These are phyloP conservation scores for Botrytis byssoidea DNA, from an alignment of 2,329 filamentous ascomycete species.

Conservation along the genomic window DNA sequence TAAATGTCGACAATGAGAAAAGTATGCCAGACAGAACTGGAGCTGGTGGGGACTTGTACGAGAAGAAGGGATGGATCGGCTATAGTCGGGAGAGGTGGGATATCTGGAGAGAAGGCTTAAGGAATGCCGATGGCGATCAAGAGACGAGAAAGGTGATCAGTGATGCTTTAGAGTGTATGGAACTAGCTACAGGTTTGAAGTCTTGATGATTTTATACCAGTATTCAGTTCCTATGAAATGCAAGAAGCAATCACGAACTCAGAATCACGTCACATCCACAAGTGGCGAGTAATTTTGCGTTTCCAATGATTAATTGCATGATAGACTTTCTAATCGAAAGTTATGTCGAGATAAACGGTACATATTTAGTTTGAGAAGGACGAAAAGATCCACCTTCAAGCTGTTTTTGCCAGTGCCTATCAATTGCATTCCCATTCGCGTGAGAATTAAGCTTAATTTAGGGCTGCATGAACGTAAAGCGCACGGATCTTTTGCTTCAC, in stretches of 20 bases:
- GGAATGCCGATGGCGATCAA: too few species aligned
- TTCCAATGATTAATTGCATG: neutral
- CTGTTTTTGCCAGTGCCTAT: neutral
- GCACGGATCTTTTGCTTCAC: neutral
- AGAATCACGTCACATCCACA: neutral
- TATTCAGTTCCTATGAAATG: too few species aligned
- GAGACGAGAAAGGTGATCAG: too few species aligned
- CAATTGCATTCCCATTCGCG: neutral
- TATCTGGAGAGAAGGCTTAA: too few species aligned
- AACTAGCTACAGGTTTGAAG: too few species aligned
- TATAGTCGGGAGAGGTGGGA: too few species aligned
- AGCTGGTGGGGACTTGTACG: too few species aligned
- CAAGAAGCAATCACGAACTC: neutral
- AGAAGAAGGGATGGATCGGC: too few species aligned
- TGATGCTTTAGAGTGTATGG: too few species aligned
- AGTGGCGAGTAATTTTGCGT: neutral
- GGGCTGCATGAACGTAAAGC: neutral
- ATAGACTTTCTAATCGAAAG: neutral
- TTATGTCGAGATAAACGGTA: neutral
- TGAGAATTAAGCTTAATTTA: slow-evolving; percentile 4
- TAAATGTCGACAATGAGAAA: too few species aligned
- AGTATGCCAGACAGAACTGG: too few species aligned
- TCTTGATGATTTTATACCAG: too few species aligned
- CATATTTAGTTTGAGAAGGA: neutral
- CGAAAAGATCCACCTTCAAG: neutral